phyloP scores from a whole-genome alignment of 129 eudicot species.

The Pulicaria dysenterica region DNA sequence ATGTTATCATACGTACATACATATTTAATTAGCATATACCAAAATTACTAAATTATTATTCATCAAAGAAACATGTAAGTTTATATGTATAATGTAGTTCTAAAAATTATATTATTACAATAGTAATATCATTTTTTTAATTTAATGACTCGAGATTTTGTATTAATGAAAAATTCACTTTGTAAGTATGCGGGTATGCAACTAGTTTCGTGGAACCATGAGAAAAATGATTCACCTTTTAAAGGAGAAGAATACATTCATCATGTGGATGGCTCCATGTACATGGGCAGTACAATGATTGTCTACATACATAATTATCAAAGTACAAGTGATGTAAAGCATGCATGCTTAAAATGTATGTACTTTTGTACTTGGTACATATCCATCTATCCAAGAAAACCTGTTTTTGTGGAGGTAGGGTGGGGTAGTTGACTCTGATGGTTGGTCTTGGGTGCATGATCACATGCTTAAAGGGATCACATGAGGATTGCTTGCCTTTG shows the following conservation, averaged over 20 bases:
- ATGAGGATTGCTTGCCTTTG: slow-evolving; percentile 56
- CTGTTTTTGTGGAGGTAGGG: slow-evolving; percentile 33
- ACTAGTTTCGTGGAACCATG: background rate
- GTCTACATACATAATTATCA: slow-evolving; percentile 36
- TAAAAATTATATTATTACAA: too few species aligned
- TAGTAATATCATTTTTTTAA: too few species aligned
- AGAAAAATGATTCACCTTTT: slow-evolving; percentile 10
- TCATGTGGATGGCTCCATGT: slow-evolving; percentile 31
- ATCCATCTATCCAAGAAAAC: slow-evolving; percentile 33
- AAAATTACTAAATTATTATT: too few species aligned
- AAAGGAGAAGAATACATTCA: slow-evolving; percentile 25
- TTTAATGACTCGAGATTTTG: too few species aligned
- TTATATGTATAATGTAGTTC: too few species aligned
- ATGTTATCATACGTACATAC: too few species aligned
- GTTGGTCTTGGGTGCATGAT: slow-evolving; percentile 43
- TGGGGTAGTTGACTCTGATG: slow-evolving; percentile 40
- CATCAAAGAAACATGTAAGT: too few species aligned
- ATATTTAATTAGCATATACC: too few species aligned
- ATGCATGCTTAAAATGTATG: slow-evolving; percentile 33
- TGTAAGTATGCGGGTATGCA: too few species aligned
- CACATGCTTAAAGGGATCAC: slow-evolving; percentile 61
- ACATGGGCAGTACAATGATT: slow-evolving; percentile 36
- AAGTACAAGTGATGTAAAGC: slow-evolving; percentile 40
- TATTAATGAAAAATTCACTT: too few species aligned
- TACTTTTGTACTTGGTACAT: slow-evolving; percentile 31